Base-by-base conservation (phyloP, 2,329 filamentous ascomycete genomes). In the Cladosporium cucumerinum region DNA sequence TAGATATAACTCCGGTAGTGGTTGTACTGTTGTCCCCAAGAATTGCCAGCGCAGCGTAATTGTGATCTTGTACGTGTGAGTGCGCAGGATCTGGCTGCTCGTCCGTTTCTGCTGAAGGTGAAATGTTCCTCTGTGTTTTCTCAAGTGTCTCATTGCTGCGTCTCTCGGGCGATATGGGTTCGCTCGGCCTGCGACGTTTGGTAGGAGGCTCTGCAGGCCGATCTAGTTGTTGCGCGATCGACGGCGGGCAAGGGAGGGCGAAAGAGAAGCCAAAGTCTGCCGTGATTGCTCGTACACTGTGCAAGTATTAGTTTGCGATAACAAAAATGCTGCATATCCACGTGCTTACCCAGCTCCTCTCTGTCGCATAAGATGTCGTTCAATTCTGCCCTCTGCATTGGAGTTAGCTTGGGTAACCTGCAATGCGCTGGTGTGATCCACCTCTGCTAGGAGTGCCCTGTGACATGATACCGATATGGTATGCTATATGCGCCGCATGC, bases 361-460 rank as follows among this genome's bases (percentile, higher is more conserved):
- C 64, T 74, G 73, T 21, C 73, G 70, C 58, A 71, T 69, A 67
- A 75, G 65, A 72, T 75, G 73, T 59, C 72, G 62, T 63, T 75
- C 72, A 67, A 73, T 65, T 65, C 73, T 69, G 51, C 70, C 68
- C 51, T 72, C 69, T 72, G 64, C 21, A 4, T n/a, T 12, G 11
- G 36, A 23, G 32, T 61, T 8, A 61, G 59, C 46, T 11, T 52
- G 16, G 3, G 5, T 10, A 1, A 4, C 28, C 16, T 30, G 16
- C 49, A 6, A 21, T 23, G 14, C 16, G n/a, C 21, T 8, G 2
- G 34, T 36, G 14, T 21, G 2, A 49, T 62, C 23, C 65, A 69
- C 68, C 66, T 66, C 71, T 73, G 57, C 66, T 59, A 46, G 72
- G 69, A 36, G 68, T 69, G 39, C 64, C 66, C 51, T 69, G 68